Percentiles rank a stretch among this genome's conserved stretches.
phyloP scores from a whole-genome alignment of 2,329 filamentous ascomycete species.

The Colletotrichum spinosum region DNA sequence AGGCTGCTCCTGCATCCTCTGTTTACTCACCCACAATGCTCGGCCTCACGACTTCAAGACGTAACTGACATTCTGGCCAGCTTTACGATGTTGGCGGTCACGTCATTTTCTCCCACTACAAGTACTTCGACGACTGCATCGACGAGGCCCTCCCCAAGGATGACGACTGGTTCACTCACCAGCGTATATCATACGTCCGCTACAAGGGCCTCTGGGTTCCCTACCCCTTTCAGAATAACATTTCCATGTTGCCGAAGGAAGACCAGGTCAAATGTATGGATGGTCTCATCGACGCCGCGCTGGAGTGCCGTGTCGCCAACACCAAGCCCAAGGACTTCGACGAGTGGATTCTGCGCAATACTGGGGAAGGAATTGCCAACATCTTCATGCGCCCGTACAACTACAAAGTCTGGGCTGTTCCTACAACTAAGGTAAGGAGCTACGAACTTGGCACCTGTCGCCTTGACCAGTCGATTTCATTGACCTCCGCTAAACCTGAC shows the following conservation, averaged over 20 bases:
- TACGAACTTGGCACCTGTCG: background rate
- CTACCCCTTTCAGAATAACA: conserved; percentile 99
- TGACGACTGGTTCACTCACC: conserved; percentile 96
- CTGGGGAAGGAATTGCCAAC: conserved; percentile 89
- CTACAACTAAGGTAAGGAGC: conserved; percentile 85
- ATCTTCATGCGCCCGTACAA: conserved; percentile 99
- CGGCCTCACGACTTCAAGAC: too few species aligned
- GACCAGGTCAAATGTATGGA: conserved; percentile 96
- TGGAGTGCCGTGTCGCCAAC: conserved; percentile 87
- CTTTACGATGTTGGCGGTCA: conserved; percentile 98
- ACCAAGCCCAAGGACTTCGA: conserved; percentile 97
- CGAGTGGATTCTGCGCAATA: conserved; percentile 96
- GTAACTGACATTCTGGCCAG: conserved; percentile 57
- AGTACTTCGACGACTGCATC: conserved; percentile 99
- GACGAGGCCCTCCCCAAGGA: conserved; percentile 95
- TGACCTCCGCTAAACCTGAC: too few species aligned
- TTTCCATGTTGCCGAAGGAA: conserved; percentile 96
- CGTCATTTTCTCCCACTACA: conserved; percentile 99
- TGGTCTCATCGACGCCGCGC: conserved; percentile 92
- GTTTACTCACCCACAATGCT: background rate
- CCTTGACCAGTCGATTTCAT: too few species aligned
- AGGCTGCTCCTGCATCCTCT: conserved; percentile 15
- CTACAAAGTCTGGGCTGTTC: conserved; percentile 99
- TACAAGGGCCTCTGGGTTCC: conserved; percentile 97
- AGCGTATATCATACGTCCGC: conserved; percentile 98